Base-by-base conservation (phyloP, 371 early-diverging fungal species). In the Mucor indicus region DNA sequence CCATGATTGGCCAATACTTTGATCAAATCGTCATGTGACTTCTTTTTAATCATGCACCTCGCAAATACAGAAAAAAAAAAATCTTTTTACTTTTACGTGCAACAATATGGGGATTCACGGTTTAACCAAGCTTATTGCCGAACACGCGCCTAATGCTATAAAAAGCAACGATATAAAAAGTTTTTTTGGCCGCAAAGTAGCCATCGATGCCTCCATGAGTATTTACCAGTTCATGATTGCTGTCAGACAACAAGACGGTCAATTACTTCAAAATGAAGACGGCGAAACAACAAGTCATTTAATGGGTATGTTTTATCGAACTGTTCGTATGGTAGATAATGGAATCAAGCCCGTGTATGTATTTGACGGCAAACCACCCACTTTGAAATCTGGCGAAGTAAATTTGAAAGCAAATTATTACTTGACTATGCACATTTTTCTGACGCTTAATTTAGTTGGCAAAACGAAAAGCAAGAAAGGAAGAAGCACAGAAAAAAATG, bases 191-290 rank as follows among this genome's bases (percentile, higher is more conserved):
- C 89, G 98, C 50, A 99, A 95, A 65, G 90, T 99, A 8, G 99
- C 98, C 19, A 94, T 98, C 51, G 99, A 99, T 68, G 99, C 96
- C 10, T 96, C 95, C 38, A 98, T 96, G 91, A 89, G 88, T 49
- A 90, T 99, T 39, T 99, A 99, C 70, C 99, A 99, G 81, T 99
- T 99, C 74, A 86, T 99, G 72, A 93, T 99, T 55, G 99, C 99
- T 5, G 98, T 99, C 25, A 80, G 99, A 38, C 84, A 83, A 52
- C 74, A 80, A 23, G 98, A 98, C 51, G 99, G 99, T 3, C 83
- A 87, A 61, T 77, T 89, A 45, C 80, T 99, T 32, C 89, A 87
- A 15, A 92, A 92, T 48, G 90, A 84, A 53, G 79, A 78, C 9
- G 99, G 99, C 31, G 90, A 93, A 53, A 95, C 96, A 0, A 99